Conservation (phyloP, 371 early-diverging fungal species). For the Mucor indicus region DNA sequence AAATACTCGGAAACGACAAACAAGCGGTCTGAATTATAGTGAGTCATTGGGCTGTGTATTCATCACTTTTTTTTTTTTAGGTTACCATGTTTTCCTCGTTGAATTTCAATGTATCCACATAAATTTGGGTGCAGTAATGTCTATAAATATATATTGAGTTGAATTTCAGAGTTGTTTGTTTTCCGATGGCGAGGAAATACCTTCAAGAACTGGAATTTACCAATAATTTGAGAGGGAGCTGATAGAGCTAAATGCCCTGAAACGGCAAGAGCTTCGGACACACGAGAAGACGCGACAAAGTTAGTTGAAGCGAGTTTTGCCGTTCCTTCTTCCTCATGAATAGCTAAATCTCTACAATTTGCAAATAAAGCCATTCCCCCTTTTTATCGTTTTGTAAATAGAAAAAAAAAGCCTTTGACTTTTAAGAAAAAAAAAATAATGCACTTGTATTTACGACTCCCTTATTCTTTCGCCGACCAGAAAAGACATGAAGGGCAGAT, state of each 20-base stretch:
- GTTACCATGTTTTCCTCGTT: constrained; percentile 64
- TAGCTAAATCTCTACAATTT: constrained; percentile 26
- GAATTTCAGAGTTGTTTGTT: not conserved
- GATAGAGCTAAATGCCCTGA: constrained; percentile 50
- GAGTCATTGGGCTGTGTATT: not conserved
- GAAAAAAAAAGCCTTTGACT: not conserved
- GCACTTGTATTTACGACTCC: not conserved
- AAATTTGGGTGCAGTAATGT: constrained; percentile 54
- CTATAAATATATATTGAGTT: constrained; percentile 17
- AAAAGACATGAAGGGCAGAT: no score
- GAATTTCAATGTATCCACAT: constrained; percentile 59
- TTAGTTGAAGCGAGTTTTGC: constrained; percentile 38
- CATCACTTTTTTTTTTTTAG: no score
- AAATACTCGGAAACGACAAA: constrained; percentile 61
- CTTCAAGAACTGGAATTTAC: constrained; percentile 58
- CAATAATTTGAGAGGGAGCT: constrained; percentile 58
- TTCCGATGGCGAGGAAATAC: constrained; percentile 7
- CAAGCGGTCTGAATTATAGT: constrained; percentile 44
- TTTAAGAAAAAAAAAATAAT: not conserved
- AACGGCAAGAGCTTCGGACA: constrained; percentile 38
- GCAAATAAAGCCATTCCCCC: constrained; percentile 47
- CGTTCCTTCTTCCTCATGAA: constrained; percentile 17
- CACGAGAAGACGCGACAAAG: constrained; percentile 42
- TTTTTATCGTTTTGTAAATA: not conserved
- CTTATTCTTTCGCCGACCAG: no score